phyloP scores from a whole-genome alignment of 768 basidiomycete genomes.

The Kwoniella mangroviensis region DNA sequence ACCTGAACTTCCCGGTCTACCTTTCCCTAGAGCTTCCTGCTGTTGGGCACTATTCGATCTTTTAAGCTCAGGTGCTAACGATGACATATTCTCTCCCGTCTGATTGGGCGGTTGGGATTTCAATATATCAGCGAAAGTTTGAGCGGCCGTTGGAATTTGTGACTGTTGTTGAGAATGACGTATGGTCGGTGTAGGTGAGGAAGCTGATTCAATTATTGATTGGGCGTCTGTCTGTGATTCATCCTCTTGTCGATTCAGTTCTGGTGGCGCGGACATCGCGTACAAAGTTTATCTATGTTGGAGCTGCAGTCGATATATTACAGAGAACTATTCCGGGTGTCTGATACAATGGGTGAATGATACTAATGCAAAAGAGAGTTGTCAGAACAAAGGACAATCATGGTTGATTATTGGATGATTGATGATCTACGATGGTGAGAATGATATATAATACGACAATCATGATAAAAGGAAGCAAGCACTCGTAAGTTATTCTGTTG shows the following conservation, averaged over 20 bases:
- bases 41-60: constrained; percentile 18
- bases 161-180: constrained; percentile 16
- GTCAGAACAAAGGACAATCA: constrained; percentile 13
- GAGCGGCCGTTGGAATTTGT: constrained; percentile 8
- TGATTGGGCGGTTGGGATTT: constrained; percentile 13
- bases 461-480: background rate
- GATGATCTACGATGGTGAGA: background rate
- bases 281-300: background rate
- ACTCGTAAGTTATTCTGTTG: background rate
- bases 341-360: background rate
- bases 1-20: constrained; percentile 19
- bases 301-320: background rate
- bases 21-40: constrained; percentile 29
- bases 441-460: background rate
- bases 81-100: background rate
- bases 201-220: constrained; percentile 19
- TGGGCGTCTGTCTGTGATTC: constrained; percentile 1
- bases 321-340: background rate
- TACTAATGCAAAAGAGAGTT: background rate
- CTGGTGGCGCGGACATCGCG: constrained; percentile 19
- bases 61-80: constrained; percentile 3
- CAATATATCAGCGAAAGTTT: constrained; percentile 26
- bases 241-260: background rate
- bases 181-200: constrained; percentile 42
- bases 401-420: background rate